Evolutionary conservation across 1,284 basidiomycete genomes (phyloP), one percentile per base, ranked within the genome.

Genomic region (Naganishia liquefaciens): DNA sequence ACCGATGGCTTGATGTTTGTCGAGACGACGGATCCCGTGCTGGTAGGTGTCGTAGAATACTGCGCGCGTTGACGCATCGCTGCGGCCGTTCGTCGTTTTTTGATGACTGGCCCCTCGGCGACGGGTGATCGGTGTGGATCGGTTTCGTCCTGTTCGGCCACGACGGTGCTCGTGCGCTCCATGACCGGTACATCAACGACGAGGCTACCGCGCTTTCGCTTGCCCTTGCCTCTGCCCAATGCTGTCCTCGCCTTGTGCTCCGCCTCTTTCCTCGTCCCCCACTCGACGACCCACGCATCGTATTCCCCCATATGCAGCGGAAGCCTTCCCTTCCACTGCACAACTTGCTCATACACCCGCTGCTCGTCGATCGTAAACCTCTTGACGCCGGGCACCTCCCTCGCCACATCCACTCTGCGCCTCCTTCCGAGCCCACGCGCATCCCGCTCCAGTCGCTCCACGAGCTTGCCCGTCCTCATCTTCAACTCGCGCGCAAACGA

Each of bases 271-370:
- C 5, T 15, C 2, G 21, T 23, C 21, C 39, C 46, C 28, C 44
- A 60, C 13, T 49, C 55, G 5, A 2, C 19, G 2, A 13, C 30
- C 55, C 55, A 60, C 15, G 5, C 17, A 9, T 30, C 55, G 46
- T 60, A 60, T 19, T 60, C 30, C 25, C 37, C n/a, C 46, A 60
- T 60, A 23, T 60, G 27, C 21, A 60, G 13, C n/a, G 55, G 55
- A 2, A 50, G 21, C 1, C n/a, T 25, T 13, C 21, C 21, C 49
- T 60, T 60, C 46, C 55, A 60, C 19, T 39, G 27, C 15, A 50
- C 37, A 15, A 60, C 37, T 13, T 11, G n/a, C 13, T 39, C n/a
- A 33, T 49, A 60, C 21, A 39, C 39, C 3, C 25, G 30, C 21
- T 49, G 55, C 49, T 60, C 33, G 6, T 42, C 46, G 13, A 5